Conservation (phyloP, 1,284 basidiomycete genomes). For the Ceratorhiza oryzae-sativae region DNA sequence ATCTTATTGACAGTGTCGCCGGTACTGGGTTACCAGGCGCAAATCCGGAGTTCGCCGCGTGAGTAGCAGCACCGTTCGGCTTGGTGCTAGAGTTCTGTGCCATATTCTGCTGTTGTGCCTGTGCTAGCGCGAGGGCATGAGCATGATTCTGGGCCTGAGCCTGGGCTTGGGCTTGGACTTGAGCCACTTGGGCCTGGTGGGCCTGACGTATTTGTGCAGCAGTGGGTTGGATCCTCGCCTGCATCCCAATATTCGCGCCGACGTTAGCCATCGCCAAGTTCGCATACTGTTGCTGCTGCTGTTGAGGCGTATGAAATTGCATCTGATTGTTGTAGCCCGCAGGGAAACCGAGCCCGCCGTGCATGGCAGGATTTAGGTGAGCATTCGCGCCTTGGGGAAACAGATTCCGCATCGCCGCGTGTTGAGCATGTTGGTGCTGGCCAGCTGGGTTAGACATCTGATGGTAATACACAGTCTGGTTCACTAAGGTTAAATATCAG, state of each 20-base stretch:
- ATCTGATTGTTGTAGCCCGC: conserved; percentile 9
- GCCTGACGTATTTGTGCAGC: conserved; percentile 25
- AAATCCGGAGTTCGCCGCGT: not conserved
- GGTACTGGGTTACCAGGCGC: no score
- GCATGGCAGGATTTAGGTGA: conserved; percentile 33
- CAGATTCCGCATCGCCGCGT: conserved; percentile 18
- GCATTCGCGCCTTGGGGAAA: conserved; percentile 23
- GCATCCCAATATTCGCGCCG: not conserved
- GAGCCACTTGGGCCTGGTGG: conserved; percentile 22
- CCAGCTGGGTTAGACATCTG: conserved; percentile 33
- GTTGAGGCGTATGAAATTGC: conserved; percentile 27
- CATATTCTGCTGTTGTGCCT: conserved; percentile 5
- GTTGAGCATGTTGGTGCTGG: conserved; percentile 33
- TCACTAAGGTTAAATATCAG: not conserved
- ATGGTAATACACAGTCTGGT: not conserved
- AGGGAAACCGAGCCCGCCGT: conserved; percentile 29
- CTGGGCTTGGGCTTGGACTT: conserved; percentile 2
- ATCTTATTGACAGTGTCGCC: not conserved
- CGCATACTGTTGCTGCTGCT: conserved; percentile 25
- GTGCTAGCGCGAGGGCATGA: conserved; percentile 16
- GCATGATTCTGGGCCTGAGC: conserved; percentile 4
- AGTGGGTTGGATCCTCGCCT: conserved; percentile 31
- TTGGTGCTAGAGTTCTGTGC: not conserved
- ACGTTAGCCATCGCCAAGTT: conserved; percentile 36
- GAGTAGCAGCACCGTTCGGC: not conserved